A percentile compares a stretch with the other conserved stretches of the same genome.
Evolutionary conservation across 345 rosid genomes (phyloP).

Genomic region (Syzygium jambos): DNA sequence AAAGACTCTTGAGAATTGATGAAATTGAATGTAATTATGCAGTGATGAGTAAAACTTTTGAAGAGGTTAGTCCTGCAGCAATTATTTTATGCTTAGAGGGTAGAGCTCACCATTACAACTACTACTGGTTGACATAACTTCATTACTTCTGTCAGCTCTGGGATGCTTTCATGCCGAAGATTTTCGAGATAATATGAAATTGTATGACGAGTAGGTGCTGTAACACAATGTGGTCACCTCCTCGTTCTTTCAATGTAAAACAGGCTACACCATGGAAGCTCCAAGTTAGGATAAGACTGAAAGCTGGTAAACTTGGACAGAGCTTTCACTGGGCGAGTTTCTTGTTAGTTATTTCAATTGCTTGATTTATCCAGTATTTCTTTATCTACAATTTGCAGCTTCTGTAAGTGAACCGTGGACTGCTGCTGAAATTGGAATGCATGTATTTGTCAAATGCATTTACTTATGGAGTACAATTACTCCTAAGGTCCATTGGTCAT

Average conservation of each 20-base stretch:
- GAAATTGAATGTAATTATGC: background rate
- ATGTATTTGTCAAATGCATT: background rate
- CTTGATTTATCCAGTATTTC: background rate
- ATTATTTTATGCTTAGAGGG: background rate
- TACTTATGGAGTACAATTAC: background rate
- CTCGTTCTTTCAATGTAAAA: slow-evolving; percentile 69
- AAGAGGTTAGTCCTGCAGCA: background rate
- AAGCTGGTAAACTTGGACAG: slow-evolving; percentile 31
- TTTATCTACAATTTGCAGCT: background rate
- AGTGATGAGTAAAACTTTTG: background rate
- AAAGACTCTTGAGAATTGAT: background rate
- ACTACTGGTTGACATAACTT: background rate
- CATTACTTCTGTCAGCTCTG: slow-evolving; percentile 38
- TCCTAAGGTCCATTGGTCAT: background rate
- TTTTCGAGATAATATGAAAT: slow-evolving; percentile 58
- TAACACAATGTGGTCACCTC: slow-evolving; percentile 33
- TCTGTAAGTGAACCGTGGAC: background rate
- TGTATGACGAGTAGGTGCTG: slow-evolving; percentile 74
- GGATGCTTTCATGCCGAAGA: slow-evolving; percentile 75
- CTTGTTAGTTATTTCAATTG: background rate
- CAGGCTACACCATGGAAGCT: slow-evolving; percentile 34
- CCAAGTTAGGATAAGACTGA: slow-evolving; percentile 60
- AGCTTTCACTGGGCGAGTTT: background rate
- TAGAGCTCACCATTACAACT: background rate
- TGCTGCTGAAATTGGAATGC: background rate